These are phyloP conservation scores for Obelidium mucronatum DNA, from an alignment of 192 early-diverging fungal species.

Conservation along the genomic window DNA sequence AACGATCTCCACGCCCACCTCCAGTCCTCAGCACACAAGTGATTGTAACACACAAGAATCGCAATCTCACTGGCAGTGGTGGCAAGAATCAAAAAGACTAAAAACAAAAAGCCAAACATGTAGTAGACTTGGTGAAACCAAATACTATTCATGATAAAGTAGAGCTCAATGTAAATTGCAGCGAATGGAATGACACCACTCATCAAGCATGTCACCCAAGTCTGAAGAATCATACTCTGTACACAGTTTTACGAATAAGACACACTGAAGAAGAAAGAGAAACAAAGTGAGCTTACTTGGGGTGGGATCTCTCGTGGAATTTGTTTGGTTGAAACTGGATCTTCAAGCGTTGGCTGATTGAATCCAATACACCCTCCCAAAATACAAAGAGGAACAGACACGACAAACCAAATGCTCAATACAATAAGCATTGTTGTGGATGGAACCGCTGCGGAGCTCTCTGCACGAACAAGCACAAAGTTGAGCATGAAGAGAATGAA, in stretches of 20 bases:
- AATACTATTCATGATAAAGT: constrained; percentile 63
- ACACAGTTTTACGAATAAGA: too few species aligned
- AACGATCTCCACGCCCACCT: constrained; percentile 93
- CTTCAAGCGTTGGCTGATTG: constrained; percentile 66
- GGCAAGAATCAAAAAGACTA: constrained; percentile 59
- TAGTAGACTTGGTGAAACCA: constrained; percentile 62
- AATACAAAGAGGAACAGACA: constrained; percentile 81
- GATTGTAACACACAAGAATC: constrained; percentile 62
- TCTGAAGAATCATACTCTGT: too few species aligned
- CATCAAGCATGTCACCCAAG: constrained; percentile 34
- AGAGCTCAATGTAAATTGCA: constrained; percentile 68
- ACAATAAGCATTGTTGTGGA: constrained; percentile 85
- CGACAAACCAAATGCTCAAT: constrained; percentile 78
- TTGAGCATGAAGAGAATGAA: constrained; percentile 74
- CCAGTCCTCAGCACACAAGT: constrained; percentile 71
- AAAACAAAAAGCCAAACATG: constrained; percentile 62
- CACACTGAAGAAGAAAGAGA: too few species aligned
- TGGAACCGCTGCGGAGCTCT: constrained; percentile 89
- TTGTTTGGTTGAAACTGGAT: constrained; percentile 88
- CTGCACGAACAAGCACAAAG: constrained; percentile 81
- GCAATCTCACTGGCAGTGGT: constrained; percentile 58
- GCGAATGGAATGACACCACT: constrained; percentile 74
- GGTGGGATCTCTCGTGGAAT: constrained; percentile 89
- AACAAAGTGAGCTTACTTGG: constrained; percentile 41
- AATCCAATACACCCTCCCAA: constrained; percentile 90